These are phyloP conservation scores for Tulasnella sp. DNA, from an alignment of 768 basidiomycete species.

Conservation along the genomic window DNA sequence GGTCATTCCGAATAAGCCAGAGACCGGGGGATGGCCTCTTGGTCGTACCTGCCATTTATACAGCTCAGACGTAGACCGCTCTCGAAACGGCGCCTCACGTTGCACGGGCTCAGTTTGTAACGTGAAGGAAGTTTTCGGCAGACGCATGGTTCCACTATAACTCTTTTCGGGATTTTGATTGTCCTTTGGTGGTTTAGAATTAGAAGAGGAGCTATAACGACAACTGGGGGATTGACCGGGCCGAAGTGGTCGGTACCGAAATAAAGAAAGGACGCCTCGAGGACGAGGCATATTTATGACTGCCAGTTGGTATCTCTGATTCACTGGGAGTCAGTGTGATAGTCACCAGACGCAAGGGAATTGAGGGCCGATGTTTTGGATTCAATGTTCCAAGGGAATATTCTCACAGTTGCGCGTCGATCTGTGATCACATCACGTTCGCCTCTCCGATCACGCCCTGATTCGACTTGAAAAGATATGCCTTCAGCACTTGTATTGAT, in stretches of 20 bases:
- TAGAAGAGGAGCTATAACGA: background rate
- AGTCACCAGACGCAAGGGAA: no score
- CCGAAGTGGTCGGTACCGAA: background rate
- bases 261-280: no score
- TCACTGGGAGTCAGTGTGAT: no score
- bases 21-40: background rate
- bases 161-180: conserved; percentile 22
- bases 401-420: background rate
- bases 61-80: conserved; percentile 57
- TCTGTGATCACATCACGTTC: background rate
- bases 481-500: conserved; percentile 59
- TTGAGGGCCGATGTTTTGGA: no score
- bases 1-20: background rate
- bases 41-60: conserved; percentile 43
- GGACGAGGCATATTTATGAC: no score
- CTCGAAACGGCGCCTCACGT: conserved; percentile 47
- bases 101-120: conserved; percentile 57
- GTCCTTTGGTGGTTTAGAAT: background rate
- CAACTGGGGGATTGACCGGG: background rate
- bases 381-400: no score
- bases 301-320: no score
- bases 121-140: conserved; percentile 76
- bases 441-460: background rate
- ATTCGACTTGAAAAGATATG: background rate
- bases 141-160: conserved; percentile 54